These are phyloP conservation scores for Penicillium paradoxum DNA, from an alignment of 495 filamentous ascomycete species.

Conservation along the genomic window DNA sequence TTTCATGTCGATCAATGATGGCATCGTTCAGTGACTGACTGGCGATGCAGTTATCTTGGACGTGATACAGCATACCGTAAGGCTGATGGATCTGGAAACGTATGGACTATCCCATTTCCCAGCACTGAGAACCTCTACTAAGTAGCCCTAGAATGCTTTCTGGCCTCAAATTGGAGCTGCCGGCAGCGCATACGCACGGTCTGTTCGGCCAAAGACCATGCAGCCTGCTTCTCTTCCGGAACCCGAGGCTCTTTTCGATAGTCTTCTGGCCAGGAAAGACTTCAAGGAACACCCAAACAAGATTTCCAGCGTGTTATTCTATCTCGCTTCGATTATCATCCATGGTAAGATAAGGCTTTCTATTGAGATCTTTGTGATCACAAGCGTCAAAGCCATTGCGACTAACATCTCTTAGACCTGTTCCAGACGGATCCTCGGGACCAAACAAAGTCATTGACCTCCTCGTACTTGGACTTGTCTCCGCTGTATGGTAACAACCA, in stretches of 20 bases:
- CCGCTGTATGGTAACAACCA: slow-evolving; percentile 83
- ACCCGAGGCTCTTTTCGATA: slow-evolving; percentile 72
- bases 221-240: slow-evolving; percentile 66
- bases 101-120: slow-evolving; percentile 9
- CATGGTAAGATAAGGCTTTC: slow-evolving; percentile 48
- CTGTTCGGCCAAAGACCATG: slow-evolving; percentile 58
- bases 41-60: slow-evolving; percentile 42
- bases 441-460: slow-evolving; percentile 60
- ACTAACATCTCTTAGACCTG: slow-evolving; percentile 41
- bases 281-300: slow-evolving; percentile 68
- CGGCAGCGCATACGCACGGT: slow-evolving; percentile 65
- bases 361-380: not conserved
- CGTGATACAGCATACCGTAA: slow-evolving; percentile 55
- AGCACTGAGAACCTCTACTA: not conserved
- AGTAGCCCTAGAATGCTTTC: slow-evolving; percentile 45
- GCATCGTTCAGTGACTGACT: slow-evolving; percentile 20
- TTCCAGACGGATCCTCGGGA: slow-evolving; percentile 59
- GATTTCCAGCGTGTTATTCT: slow-evolving; percentile 84
- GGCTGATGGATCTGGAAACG: slow-evolving; percentile 67
- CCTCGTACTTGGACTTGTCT: slow-evolving; percentile 78
- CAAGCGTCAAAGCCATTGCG: not conserved
- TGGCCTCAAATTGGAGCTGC: slow-evolving; percentile 63
- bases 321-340: slow-evolving; percentile 85
- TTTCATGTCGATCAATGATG: not conserved
- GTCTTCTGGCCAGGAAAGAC: slow-evolving; percentile 57